These are phyloP conservation scores for Boletus tylopilopsis DNA, from an alignment of 768 basidiomycete genomes.

Conservation along the genomic window DNA sequence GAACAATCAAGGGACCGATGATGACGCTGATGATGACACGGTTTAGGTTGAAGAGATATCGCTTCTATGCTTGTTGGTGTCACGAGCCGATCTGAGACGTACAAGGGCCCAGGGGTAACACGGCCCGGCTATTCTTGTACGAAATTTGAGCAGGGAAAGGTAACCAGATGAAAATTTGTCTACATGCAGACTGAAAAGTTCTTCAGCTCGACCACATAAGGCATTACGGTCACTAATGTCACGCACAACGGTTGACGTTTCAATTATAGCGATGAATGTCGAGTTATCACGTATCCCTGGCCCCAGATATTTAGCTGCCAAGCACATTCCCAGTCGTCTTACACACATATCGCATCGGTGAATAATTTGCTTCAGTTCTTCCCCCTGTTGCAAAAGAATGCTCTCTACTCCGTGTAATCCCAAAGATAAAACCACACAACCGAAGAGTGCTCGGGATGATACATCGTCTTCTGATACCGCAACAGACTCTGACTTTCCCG, in stretches of 20 bases:
- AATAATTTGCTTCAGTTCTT: not conserved
- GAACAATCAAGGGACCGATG: too few relatives aligned
- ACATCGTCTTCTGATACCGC: not conserved
- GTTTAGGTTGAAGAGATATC: not conserved
- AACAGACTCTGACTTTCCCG: constrained; percentile 5
- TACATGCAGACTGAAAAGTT: not conserved
- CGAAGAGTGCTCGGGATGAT: not conserved
- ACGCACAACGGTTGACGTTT: not conserved
- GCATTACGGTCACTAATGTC: not conserved
- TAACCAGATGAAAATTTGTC: constrained; percentile 1
- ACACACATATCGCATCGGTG: not conserved
- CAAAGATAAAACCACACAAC: not conserved
- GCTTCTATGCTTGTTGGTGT: not conserved
- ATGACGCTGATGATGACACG: too few relatives aligned
- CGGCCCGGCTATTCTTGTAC: not conserved
- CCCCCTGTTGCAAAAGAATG: constrained; percentile 1
- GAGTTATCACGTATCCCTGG: not conserved
- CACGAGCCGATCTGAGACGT: not conserved
- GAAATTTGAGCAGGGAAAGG: too few relatives aligned
- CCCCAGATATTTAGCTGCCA: too few relatives aligned
- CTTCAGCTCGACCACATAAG: not conserved
- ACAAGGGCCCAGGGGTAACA: not conserved
- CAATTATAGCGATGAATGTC: too few relatives aligned
- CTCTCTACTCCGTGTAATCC: not conserved
- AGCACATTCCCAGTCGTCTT: not conserved